Evolutionary conservation across 176 grass and related monocot genomes (phyloP).

Genomic region (Aegilops sharonensis): DNA sequence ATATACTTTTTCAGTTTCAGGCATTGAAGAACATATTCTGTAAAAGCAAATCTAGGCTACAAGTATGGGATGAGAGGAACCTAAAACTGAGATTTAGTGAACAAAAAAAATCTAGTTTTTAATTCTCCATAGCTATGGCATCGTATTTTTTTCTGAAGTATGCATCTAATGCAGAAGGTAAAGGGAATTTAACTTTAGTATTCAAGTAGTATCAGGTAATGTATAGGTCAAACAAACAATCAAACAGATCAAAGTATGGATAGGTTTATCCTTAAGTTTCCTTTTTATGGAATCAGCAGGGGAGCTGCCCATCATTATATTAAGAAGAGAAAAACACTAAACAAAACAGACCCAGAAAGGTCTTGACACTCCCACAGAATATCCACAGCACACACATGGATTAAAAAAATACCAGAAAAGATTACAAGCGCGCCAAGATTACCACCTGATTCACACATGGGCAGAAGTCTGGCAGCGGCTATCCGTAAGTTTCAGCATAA

Average conservation of each 20-base stretch:
- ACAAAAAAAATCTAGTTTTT: neutral
- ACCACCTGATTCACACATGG: too few species aligned
- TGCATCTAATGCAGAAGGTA: neutral
- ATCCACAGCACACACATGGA: neutral
- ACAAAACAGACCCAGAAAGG: neutral
- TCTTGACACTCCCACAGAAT: neutral
- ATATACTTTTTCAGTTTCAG: neutral
- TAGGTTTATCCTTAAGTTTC: neutral
- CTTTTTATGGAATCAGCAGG: neutral
- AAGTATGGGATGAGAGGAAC: neutral
- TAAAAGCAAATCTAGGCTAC: neutral
- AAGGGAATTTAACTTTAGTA: neutral
- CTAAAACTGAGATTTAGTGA: neutral
- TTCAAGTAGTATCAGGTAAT: neutral
- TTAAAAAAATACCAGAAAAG: neutral
- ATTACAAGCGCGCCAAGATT: neutral
- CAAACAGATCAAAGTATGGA: neutral
- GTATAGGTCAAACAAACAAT: neutral
- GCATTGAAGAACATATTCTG: neutral
- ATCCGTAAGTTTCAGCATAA: neutral
- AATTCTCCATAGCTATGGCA: neutral
- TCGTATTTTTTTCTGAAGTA: neutral
- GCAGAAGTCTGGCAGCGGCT: neutral
- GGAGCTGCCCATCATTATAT: neutral
- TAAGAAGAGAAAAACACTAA: neutral